Evolutionary conservation across 1,139 yeast species (phyloP).

Genomic region (Taiozyma onychis): DNA sequence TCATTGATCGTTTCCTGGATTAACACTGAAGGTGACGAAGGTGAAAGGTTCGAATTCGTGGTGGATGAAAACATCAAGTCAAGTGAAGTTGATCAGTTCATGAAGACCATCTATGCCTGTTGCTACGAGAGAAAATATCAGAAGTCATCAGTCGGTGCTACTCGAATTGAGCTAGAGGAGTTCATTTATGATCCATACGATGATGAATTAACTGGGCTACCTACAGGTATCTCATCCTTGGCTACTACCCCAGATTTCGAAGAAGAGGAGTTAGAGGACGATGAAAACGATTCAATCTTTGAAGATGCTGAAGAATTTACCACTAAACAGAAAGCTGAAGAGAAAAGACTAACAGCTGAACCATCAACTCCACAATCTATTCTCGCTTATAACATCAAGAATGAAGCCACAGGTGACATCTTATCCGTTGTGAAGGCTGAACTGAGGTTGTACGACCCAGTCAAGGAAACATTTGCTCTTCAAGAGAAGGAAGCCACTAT

Average conservation of each 20-base stretch:
- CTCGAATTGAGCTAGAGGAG: conserved; percentile 47
- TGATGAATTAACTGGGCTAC: conserved; percentile 8
- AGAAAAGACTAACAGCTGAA: conserved; percentile 2
- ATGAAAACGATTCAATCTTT: conserved; percentile 22
- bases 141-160: conserved; percentile 43
- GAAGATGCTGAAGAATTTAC: conserved; percentile 28
- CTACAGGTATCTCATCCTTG: conserved; percentile 5
- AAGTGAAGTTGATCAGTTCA: conserved; percentile 58
- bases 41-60: conserved; percentile 78
- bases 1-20: conserved; percentile 66
- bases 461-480: conserved; percentile 42
- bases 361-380: not conserved
- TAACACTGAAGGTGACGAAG: conserved; percentile 81
- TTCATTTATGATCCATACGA: conserved; percentile 39
- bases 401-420: conserved; percentile 16
- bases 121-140: conserved; percentile 73
- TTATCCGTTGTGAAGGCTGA: conserved; percentile 28
- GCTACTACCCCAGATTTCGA: not conserved
- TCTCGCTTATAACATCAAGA: not conserved
- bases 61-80: conserved; percentile 57
- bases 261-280: conserved; percentile 21
- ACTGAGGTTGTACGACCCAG: conserved; percentile 53
- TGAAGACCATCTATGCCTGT: conserved; percentile 58
- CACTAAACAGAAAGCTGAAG: not conserved
- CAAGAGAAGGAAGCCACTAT: conserved; percentile 33